phyloP scores from a whole-genome alignment of 345 rosid species.

The Eucalyptus camaldulensis region DNA sequence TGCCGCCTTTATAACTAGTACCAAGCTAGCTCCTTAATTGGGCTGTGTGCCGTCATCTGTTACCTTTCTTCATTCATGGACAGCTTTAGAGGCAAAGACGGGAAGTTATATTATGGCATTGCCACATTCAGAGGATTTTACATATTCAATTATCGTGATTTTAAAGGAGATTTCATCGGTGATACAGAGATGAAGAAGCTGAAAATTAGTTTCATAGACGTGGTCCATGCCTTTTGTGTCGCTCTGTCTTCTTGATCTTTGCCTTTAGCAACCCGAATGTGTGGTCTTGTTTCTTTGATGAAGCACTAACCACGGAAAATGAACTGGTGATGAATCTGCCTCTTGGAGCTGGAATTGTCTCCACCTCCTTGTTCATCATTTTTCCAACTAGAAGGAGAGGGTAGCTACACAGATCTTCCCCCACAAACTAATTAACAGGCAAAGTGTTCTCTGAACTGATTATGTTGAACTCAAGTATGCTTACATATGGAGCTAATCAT shows the following conservation, averaged over 20 bases:
- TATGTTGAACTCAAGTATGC: not conserved
- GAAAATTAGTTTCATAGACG: constrained; percentile 14
- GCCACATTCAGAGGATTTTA: constrained; percentile 22
- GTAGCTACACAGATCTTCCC: constrained; percentile 4
- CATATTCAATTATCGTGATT: constrained; percentile 8
- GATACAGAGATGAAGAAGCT: not conserved
- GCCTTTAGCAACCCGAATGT: constrained; percentile 26
- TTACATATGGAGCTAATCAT: not conserved
- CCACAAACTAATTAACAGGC: not conserved
- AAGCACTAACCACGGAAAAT: not conserved
- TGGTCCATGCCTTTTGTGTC: constrained; percentile 35
- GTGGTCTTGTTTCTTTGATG: constrained; percentile 17
- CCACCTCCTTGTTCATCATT: constrained; percentile 19
- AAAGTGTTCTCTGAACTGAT: not conserved
- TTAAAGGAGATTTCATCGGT: not conserved
- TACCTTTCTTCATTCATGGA: constrained; percentile 45
- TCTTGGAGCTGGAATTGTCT: constrained; percentile 15
- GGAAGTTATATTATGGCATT: constrained; percentile 24
- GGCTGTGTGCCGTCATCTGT: constrained; percentile 8
- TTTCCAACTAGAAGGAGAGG: constrained; percentile 29
- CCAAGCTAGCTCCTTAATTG: constrained; percentile 18
- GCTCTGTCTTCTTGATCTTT: constrained; percentile 31
- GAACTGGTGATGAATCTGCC: constrained; percentile 17
- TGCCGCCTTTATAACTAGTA: constrained; percentile 11
- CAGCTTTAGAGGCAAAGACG: constrained; percentile 17